Percentiles rank a stretch among this genome's conserved stretches.
Conservation (phyloP, 2,329 filamentous ascomycete species). For the Fusarium sp. region DNA sequence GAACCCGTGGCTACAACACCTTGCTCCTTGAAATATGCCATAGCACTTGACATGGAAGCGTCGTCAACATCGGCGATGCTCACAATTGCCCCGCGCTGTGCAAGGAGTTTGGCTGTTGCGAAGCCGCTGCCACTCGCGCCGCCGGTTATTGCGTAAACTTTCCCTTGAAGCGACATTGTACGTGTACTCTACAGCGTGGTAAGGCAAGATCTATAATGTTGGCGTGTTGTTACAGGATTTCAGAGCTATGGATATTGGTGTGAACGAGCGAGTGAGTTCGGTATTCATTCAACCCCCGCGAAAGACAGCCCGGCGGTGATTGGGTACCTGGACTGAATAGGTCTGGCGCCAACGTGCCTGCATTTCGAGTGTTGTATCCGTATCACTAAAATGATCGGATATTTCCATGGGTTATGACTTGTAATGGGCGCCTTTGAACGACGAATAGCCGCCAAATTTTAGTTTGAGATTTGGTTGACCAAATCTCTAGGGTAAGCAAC, state of each 20-base stretch:
- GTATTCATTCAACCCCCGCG: neutral
- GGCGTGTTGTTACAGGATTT: neutral
- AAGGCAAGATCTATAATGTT: neutral
- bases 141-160: conserved; percentile 57
- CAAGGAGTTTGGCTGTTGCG: conserved; percentile 54
- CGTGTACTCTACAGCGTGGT: neutral
- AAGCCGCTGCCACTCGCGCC: conserved; percentile 60
- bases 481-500: neutral
- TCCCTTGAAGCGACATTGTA: conserved; percentile 50
- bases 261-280: neutral
- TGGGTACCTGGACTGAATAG: neutral
- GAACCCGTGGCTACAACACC: conserved; percentile 50
- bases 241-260: neutral
- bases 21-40: conserved; percentile 48
- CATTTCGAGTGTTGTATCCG: neutral
- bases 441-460: neutral
- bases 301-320: neutral
- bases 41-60: conserved; percentile 46
- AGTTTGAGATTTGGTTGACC: neutral
- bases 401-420: neutral
- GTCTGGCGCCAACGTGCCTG: conserved; percentile 1
- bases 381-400: neutral
- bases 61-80: conserved; percentile 55
- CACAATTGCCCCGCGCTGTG: conserved; percentile 53
- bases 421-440: neutral